A percentile compares a stretch with the other conserved stretches of the same genome.
Conservation (phyloP, 2,329 filamentous ascomycete genomes). For the Xylaria sp. region DNA sequence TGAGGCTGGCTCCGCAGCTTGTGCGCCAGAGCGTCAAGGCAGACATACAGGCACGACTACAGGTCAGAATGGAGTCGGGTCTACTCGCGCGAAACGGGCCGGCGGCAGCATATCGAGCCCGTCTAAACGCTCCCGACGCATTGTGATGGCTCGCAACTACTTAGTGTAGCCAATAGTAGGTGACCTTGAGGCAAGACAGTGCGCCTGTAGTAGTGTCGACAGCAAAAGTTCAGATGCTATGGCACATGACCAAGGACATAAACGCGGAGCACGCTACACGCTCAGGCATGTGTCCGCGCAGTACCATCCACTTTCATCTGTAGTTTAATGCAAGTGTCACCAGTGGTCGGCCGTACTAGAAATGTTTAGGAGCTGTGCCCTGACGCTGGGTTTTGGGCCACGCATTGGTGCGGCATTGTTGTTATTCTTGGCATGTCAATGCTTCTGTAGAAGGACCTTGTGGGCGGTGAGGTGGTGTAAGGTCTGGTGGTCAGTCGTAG, state of each 20-base stretch:
- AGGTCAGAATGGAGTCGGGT: conserved; percentile 15
- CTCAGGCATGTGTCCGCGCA: conserved; percentile 25
- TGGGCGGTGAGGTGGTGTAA: conserved; percentile 4
- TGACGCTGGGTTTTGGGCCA: conserved; percentile 18
- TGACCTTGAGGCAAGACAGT: conserved; percentile 1
- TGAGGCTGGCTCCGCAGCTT: background rate
- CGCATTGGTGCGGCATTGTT: conserved; percentile 21
- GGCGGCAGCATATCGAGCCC: conserved; percentile 23
- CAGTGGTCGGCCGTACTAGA: conserved; percentile 7
- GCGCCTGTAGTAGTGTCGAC: background rate
- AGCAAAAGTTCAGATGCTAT: conserved; percentile 1
- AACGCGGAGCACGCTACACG: background rate
- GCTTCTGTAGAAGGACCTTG: conserved; percentile 19
- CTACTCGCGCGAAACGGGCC: conserved; percentile 33
- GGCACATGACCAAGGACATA: conserved; percentile 5
- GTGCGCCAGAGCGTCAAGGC: conserved; percentile 1
- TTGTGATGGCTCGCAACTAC: conserved; percentile 1
- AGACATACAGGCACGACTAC: conserved; percentile 12
- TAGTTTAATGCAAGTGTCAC: conserved; percentile 9
- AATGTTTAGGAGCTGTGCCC: conserved; percentile 26
- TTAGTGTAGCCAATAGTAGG: conserved; percentile 3
- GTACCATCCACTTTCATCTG: conserved; percentile 25
- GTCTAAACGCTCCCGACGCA: background rate
- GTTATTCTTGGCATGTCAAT: conserved; percentile 32
- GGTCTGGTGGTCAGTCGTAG: conserved; percentile 13